Evolutionary conservation across 139 green algal species (phyloP).

Genomic region (Chlamydomonas sp.): DNA sequence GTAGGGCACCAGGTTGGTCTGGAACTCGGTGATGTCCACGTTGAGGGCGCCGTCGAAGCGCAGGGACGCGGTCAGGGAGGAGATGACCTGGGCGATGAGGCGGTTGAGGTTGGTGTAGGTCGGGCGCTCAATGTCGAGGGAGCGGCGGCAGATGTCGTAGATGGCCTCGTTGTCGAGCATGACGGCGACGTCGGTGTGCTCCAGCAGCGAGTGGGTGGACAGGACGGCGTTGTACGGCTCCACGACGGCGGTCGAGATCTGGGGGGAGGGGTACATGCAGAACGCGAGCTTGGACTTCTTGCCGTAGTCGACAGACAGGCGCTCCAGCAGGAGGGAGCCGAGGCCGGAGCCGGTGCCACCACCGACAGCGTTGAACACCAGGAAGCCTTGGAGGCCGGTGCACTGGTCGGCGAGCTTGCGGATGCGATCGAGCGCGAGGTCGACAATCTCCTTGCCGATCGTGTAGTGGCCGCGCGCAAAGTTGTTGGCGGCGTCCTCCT

Average conservation of each 20-base stretch:
- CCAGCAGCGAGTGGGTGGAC: conserved; percentile 93
- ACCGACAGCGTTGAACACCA: conserved; percentile 94
- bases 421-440: conserved; percentile 86
- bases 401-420: conserved; percentile 86
- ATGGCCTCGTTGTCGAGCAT: conserved; percentile 97
- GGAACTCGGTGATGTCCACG: conserved; percentile 96
- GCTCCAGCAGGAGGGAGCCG: conserved; percentile 93
- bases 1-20: conserved; percentile 99
- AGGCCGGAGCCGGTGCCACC: conserved; percentile 92
- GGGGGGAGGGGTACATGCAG: conserved; percentile 90
- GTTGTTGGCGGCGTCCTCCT: conserved; percentile 90
- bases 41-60: conserved; percentile 94
- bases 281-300: conserved; percentile 99
- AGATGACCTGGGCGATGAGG: conserved; percentile 70
- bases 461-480: conserved; percentile 88
- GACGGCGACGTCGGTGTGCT: conserved; percentile 95
- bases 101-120: conserved; percentile 57
- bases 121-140: conserved; percentile 88
- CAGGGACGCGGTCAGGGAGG: conserved; percentile 89
- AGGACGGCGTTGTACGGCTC: conserved; percentile 98
- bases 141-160: conserved; percentile 96
- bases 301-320: conserved; percentile 97
- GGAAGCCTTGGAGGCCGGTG: conserved; percentile 94
- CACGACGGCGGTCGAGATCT: conserved; percentile 90
- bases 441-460: conserved; percentile 95